Conservation (phyloP, 805 yeast genomes). For the Spathaspora hagerdaliae region DNA sequence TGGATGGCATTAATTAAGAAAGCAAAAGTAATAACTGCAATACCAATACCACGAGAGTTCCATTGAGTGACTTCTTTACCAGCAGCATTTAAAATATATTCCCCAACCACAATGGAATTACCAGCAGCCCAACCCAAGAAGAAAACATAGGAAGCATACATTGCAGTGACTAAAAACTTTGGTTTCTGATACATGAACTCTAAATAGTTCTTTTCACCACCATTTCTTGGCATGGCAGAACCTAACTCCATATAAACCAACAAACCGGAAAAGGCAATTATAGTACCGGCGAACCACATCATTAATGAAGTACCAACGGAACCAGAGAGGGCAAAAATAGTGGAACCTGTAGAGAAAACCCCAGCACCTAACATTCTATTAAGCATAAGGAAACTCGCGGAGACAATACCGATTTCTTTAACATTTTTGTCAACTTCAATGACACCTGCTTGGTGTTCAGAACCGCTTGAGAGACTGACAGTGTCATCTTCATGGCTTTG, state of each 20-base stretch:
- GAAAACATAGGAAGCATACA: constrained; percentile 65
- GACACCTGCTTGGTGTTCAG: constrained; percentile 22
- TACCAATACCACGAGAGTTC: constrained; percentile 75
- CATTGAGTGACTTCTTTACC: constrained; percentile 63
- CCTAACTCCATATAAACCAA: constrained; percentile 81
- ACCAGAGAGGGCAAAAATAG: constrained; percentile 56
- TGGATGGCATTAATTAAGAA: constrained; percentile 58
- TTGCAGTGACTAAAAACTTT: constrained; percentile 57
- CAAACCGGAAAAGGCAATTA: constrained; percentile 54
- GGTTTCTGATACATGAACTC: constrained; percentile 71
- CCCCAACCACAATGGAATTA: constrained; percentile 76
- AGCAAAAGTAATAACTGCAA: constrained; percentile 69
- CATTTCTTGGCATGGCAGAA: constrained; percentile 69
- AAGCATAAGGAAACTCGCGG: constrained; percentile 49
- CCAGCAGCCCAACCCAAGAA: constrained; percentile 85
- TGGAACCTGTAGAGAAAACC: constrained; percentile 63
- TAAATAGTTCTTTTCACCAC: constrained; percentile 81
- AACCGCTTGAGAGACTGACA: constrained; percentile 4
- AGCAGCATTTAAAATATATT: constrained; percentile 72
- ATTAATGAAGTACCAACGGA: constrained; percentile 70
- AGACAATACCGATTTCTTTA: constrained; percentile 42
- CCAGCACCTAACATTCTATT: constrained; percentile 77
- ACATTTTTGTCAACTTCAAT: constrained; percentile 40
- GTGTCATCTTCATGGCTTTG: constrained; percentile 1
- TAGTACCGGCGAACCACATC: constrained; percentile 71